Evolutionary conservation across 2,329 filamentous ascomycete species (phyloP).

Genomic region (Neopestalotiopsis clavispora): DNA sequence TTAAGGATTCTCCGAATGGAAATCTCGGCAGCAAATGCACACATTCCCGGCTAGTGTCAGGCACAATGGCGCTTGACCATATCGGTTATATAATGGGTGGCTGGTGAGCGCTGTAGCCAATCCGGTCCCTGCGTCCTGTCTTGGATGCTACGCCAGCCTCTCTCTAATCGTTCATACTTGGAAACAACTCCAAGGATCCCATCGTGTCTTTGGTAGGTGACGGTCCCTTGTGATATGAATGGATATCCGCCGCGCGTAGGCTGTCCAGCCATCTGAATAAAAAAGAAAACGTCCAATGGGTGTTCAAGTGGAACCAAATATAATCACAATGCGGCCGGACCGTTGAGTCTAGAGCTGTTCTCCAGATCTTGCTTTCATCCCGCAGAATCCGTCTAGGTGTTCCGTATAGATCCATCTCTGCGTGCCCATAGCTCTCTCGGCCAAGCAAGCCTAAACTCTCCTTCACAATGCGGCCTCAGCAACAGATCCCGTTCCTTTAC

Average conservation of each 20-base stretch:
- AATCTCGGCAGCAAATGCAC: not conserved
- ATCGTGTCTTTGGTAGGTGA: not conserved
- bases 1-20: not conserved
- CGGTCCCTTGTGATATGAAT: not conserved
- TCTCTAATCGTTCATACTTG: not conserved
- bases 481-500: slow-evolving; percentile 30
- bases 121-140: not conserved
- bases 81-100: not conserved
- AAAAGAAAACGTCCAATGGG: not conserved
- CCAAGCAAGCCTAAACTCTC: not conserved
- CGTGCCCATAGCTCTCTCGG: not conserved
- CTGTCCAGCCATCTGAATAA: slow-evolving; percentile 17
- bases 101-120: slow-evolving; percentile 10
- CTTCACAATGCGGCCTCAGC: slow-evolving; percentile 36
- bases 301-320: slow-evolving; percentile 1
- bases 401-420: not conserved
- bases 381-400: slow-evolving; percentile 1
- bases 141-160: not conserved
- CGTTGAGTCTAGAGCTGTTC: slow-evolving; percentile 2
- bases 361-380: slow-evolving; percentile 13
- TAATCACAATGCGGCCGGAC: not conserved
- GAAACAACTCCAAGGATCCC: not conserved
- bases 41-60: slow-evolving; percentile 10
- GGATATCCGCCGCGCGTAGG: not conserved
- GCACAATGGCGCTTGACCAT: slow-evolving; percentile 7